phyloP scores from a whole-genome alignment of 164 flowering plant species.

The Vitis rotundifolia region DNA sequence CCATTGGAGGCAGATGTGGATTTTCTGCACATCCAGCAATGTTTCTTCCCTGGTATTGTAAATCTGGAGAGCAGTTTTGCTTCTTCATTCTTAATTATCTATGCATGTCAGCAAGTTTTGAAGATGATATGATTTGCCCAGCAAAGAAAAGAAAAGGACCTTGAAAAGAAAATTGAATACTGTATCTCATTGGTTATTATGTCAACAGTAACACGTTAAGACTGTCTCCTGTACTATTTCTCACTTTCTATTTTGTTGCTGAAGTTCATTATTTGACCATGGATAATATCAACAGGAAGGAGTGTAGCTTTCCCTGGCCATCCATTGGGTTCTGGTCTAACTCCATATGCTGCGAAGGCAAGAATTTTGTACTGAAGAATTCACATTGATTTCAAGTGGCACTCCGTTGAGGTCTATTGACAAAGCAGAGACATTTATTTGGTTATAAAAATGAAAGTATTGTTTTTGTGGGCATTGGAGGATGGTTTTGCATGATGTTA shows the following conservation, averaged over 20 bases:
- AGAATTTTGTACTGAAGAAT: slow-evolving; percentile 49
- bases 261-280: background rate
- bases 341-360: slow-evolving; percentile 93
- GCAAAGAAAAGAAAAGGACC: no score
- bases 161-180: no score
- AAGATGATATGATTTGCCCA: no score
- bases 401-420: slow-evolving; percentile 45
- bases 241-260: background rate
- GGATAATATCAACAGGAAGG: slow-evolving; percentile 59
- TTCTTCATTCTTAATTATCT: no score
- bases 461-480: slow-evolving; percentile 20
- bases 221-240: background rate
- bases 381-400: slow-evolving; percentile 45
- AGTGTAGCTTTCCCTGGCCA: slow-evolving; percentile 99
- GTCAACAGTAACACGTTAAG: no score
- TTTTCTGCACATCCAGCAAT: no score
- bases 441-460: slow-evolving; percentile 9
- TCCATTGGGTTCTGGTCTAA: slow-evolving; percentile 91
- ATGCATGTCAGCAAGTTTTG: no score
- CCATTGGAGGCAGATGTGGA: no score
- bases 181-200: no score
- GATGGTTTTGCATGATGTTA: slow-evolving; percentile 21
- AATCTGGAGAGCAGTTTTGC: no score
- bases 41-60: no score
- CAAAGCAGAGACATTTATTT: slow-evolving; percentile 21